Evolutionary conservation across 2,329 filamentous ascomycete genomes (phyloP).

Genomic region (Scedosporium aurantiacum): DNA sequence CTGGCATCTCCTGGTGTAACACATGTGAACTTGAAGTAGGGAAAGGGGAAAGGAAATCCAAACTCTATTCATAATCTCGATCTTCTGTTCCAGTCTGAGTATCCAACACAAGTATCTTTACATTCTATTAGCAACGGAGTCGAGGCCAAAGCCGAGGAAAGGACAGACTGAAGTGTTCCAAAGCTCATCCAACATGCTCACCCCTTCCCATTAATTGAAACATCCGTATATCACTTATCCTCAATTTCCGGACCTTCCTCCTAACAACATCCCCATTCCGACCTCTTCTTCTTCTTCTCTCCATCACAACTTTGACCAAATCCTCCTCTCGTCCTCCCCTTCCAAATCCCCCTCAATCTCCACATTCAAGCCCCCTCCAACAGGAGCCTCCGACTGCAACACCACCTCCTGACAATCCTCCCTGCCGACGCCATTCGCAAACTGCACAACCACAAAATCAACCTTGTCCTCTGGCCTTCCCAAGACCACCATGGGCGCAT

Average conservation of each 20-base stretch:
- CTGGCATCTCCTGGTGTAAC: too few species aligned
- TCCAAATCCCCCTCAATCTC: background rate
- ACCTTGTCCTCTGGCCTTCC: slow-evolving; percentile 48
- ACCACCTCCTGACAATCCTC: slow-evolving; percentile 84
- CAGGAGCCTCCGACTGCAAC: slow-evolving; percentile 15
- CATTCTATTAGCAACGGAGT: too few species aligned
- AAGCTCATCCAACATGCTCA: too few species aligned
- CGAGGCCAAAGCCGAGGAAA: too few species aligned
- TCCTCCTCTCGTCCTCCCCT: background rate
- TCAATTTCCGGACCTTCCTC: background rate
- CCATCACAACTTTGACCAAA: background rate
- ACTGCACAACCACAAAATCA: slow-evolving; percentile 85
- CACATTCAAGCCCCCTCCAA: background rate
- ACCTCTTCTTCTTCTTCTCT: background rate
- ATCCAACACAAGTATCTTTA: too few species aligned
- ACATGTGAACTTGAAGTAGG: too few species aligned
- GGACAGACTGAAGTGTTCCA: too few species aligned
- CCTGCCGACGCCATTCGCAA: slow-evolving; percentile 65
- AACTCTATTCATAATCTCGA: too few species aligned
- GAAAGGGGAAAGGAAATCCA: too few species aligned
- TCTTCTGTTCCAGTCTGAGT: too few species aligned
- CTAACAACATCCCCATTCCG: background rate
- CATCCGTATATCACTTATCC: too few species aligned
- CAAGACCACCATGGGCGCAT: slow-evolving; percentile 89
- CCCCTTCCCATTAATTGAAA: too few species aligned